phyloP scores from a whole-genome alignment of 345 rosid species.

The Eutrema japonicum region DNA sequence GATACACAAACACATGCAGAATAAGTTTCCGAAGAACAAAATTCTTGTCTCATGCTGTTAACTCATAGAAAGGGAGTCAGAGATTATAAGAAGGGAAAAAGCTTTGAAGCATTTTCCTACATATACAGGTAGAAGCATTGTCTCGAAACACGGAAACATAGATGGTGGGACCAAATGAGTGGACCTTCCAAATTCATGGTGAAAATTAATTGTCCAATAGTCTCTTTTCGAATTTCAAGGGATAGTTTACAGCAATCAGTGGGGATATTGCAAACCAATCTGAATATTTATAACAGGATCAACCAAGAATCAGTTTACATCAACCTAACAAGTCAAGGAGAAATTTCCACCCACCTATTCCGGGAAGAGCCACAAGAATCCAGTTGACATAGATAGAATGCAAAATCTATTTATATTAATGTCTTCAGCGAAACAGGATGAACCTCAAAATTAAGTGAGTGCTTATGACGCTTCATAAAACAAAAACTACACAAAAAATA shows the following conservation, averaged over 20 bases:
- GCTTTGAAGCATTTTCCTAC: neutral
- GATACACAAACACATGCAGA: conserved; percentile 16
- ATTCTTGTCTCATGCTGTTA: neutral
- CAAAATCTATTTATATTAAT: neutral
- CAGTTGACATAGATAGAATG: neutral
- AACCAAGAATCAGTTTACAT: conserved; percentile 5
- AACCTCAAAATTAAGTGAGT: conserved; percentile 11
- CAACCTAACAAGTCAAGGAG: conserved; percentile 15
- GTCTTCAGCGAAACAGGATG: neutral
- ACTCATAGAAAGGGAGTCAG: conserved; percentile 9
- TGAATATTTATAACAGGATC: neutral
- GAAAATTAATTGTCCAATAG: neutral
- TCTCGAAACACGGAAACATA: neutral
- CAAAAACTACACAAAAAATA: conserved; percentile 1
- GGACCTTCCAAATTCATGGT: conserved; percentile 6
- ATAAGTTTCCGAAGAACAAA: conserved; percentile 2
- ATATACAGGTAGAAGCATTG: neutral
- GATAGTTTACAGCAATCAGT: neutral
- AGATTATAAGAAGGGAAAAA: conserved; percentile 3
- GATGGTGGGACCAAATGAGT: conserved; percentile 19
- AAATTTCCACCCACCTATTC: conserved; percentile 10
- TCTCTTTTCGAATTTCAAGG: conserved; percentile 2
- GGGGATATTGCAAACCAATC: conserved; percentile 14
- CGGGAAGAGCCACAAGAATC: conserved; percentile 11
- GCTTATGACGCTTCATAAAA: conserved; percentile 14